Evolutionary conservation across 352 stramenopile species (phyloP), one percentile per base, ranked within the genome.

Genomic region (Phytophthora syringae): DNA sequence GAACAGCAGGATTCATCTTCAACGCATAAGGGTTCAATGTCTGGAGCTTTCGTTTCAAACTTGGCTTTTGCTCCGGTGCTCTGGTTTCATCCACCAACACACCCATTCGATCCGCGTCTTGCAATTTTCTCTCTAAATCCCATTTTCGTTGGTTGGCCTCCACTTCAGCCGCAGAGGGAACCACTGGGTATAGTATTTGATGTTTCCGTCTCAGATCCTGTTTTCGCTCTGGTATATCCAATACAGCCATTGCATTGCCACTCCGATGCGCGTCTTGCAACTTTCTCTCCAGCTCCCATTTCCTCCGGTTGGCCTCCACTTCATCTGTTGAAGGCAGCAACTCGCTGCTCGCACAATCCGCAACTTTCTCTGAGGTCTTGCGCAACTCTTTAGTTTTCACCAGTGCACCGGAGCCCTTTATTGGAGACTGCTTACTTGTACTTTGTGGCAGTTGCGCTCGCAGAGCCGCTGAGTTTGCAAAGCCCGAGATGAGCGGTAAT

Each of bases 201-300:
- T 61, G 34, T 11, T 60, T 73, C 34, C 25, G 52, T 45, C 43
- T 43, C 18, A 32, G n/a, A 20, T 48, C 42, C 9, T 22, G 39
- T 34, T 64, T 71, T 40, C 16, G 48, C 5, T 58, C 32, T 45
- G 18, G 5, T 27, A 47, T 25, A 34, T 21, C 28, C 24, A 27
- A 28, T 15, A 10, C 30, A 34, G 24, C 39, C 22, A 54, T 37
- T 12, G 22, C 30, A 15, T 32, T 51, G 30, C 34, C 55, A 13
- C 43, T 45, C 55, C 28, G 62, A 47, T 61, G 28, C 1, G 42
- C 25, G 25, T 63, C 57, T 42, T 70, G 47, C 22, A 74, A 22
- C 11, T 70, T 66, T 51, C 54, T 51, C 42, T 74, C 65, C 32
- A 74, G n/a, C 53, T 61, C 49, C 65, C 65, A 74, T 60, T 74